phyloP scores from a whole-genome alignment of 2,329 filamentous ascomycete species.

The Diplodia scrobiculata region DNA sequence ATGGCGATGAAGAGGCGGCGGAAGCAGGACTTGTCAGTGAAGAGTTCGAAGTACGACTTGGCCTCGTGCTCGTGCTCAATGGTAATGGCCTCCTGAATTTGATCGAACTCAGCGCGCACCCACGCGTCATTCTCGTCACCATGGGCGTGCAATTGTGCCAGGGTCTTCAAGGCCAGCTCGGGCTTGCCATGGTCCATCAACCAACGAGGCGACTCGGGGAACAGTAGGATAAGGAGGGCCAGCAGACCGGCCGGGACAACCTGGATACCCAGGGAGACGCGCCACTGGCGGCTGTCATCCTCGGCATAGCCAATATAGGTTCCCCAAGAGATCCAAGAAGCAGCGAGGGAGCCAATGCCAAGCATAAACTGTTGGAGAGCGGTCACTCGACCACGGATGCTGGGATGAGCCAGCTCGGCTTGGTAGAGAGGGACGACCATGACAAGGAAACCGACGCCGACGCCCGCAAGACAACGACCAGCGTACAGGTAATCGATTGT shows the following conservation, averaged over 20 bases:
- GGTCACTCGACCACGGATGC: slow-evolving; percentile 74
- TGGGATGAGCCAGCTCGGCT: slow-evolving; percentile 75
- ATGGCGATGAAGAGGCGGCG: slow-evolving; percentile 70
- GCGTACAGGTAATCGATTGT: slow-evolving; percentile 65
- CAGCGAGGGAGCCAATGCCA: slow-evolving; percentile 71
- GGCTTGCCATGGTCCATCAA: slow-evolving; percentile 70
- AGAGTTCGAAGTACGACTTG: slow-evolving; percentile 70
- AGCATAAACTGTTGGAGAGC: slow-evolving; percentile 81
- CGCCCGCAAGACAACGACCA: slow-evolving; percentile 69
- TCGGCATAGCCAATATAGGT: slow-evolving; percentile 56
- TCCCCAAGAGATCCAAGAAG: slow-evolving; percentile 72
- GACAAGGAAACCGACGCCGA: slow-evolving; percentile 63
- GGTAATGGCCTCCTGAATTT: slow-evolving; percentile 68
- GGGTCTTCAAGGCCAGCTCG: slow-evolving; percentile 65
- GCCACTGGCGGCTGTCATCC: slow-evolving; percentile 59
- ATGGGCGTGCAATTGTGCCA: slow-evolving; percentile 70
- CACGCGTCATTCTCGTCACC: slow-evolving; percentile 67
- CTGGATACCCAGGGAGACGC: slow-evolving; percentile 69
- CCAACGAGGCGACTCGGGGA: slow-evolving; percentile 71
- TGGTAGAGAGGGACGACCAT: slow-evolving; percentile 75
- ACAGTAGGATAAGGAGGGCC: slow-evolving; percentile 67
- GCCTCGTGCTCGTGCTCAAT: slow-evolving; percentile 69
- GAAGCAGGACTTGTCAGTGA: slow-evolving; percentile 66
- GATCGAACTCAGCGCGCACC: slow-evolving; percentile 71
- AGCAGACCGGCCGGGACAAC: slow-evolving; percentile 66